Evolutionary conservation across 371 early-diverging fungal species (phyloP).

Genomic region (Dinochytrium kinnereticum): DNA sequence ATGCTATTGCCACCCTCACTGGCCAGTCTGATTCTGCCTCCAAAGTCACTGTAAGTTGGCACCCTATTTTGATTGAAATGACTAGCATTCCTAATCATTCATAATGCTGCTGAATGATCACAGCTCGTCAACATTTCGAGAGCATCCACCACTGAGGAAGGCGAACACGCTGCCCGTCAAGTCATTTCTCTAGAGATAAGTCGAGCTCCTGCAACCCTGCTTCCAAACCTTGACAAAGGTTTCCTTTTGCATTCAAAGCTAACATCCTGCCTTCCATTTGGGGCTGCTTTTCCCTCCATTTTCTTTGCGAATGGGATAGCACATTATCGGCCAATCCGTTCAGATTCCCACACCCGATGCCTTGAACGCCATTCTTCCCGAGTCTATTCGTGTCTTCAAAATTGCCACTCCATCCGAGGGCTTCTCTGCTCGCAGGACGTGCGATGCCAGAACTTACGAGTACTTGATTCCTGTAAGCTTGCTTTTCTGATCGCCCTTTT

Average conservation of each 20-base stretch:
- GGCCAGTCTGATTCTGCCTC: slow-evolving; percentile 28
- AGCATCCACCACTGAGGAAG: slow-evolving; percentile 48
- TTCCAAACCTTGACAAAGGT: no score
- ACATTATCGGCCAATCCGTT: slow-evolving; percentile 18
- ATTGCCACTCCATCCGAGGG: slow-evolving; percentile 33
- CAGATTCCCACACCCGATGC: slow-evolving; percentile 35
- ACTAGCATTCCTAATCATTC: not conserved
- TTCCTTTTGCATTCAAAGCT: no score
- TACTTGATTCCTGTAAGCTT: slow-evolving; percentile 48
- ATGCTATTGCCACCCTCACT: slow-evolving; percentile 43
- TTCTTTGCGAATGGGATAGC: not conserved
- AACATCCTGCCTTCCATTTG: not conserved
- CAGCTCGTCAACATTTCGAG: slow-evolving; percentile 51
- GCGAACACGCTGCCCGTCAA: slow-evolving; percentile 54
- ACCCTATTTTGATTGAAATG: not conserved
- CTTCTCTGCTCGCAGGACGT: slow-evolving; percentile 50
- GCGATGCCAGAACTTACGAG: slow-evolving; percentile 52
- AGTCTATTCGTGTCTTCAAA: slow-evolving; percentile 41
- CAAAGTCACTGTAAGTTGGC: slow-evolving; percentile 37
- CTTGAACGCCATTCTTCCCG: slow-evolving; percentile 43
- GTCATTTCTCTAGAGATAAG: slow-evolving; percentile 46
- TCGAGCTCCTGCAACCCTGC: no score
- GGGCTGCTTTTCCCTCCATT: not conserved
- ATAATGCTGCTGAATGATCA: not conserved
- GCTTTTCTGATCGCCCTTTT: not conserved